Base-by-base conservation (phyloP, 2,329 filamentous ascomycete genomes). In the Alternaria dauci region DNA sequence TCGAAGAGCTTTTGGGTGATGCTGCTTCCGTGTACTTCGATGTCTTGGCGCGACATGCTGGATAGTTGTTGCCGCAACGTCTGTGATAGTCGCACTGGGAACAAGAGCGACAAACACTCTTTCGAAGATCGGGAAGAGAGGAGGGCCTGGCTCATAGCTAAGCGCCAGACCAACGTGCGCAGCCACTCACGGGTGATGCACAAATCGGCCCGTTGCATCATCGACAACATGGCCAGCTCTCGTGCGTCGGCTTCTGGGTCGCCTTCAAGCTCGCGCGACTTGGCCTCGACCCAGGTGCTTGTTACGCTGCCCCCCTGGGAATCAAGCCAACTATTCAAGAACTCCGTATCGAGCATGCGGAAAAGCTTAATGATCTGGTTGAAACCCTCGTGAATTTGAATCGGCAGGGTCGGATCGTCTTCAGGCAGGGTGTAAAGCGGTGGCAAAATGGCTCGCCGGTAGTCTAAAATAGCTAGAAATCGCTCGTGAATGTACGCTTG, bases 1-100 rank as follows among this genome's bases (percentile, higher is more conserved):
- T 88, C 86, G 56, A 88, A 86, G 5, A 88, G 77, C 69, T 88
- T 88, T 61, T 86, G 83, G 53, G 87, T 77, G 55, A 88, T 85
- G 23, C 84, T 84, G 38, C 80, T 84, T 8, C 86, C 86, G 65
- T 88, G 85, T 5, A 85, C 82, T 28, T 82, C 82, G 59, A 88
- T 82, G 54, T 82, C 83, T 38, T 82, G 73, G 16, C 75, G 74
- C 5, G 80, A 80, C 66, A 83, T 80, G 51, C 69, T 73, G 1
- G 74, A 75, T 16, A 83, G 71, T 55, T 81, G 80, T 28, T 78
- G 73, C 5, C 81, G 80, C 3, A 84, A 72, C 53, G 81, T 79
- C 52, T 76, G 75, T 1, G 81, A 82, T 6, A 84, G 72, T 1
- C 78, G 77, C 16, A 83, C 76, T 5, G 82, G 82, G 41, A 83